Conservation (phyloP, 1,284 basidiomycete genomes). For the Rhodotorula glutinis region DNA sequence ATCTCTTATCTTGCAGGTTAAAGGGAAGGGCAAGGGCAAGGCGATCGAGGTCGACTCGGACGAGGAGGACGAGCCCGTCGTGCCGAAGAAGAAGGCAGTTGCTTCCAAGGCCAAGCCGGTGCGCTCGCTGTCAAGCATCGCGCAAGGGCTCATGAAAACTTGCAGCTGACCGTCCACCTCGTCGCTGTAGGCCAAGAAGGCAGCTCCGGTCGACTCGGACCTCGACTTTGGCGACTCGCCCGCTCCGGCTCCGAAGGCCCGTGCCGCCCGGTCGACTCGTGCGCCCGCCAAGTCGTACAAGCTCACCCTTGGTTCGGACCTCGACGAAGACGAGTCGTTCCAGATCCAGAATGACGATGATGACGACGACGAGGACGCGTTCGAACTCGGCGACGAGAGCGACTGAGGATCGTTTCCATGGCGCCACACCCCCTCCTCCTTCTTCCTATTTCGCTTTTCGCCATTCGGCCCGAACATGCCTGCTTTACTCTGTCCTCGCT, state of each 20-base stretch:
- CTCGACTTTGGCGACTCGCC: constrained; percentile 11
- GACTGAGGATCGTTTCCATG: neutral
- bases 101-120: constrained; percentile 48
- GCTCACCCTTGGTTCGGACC: constrained; percentile 6
- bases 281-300: constrained; percentile 22
- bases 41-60: constrained; percentile 45
- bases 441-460: neutral
- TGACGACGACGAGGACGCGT: constrained; percentile 22
- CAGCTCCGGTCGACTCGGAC: constrained; percentile 16
- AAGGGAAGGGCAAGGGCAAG: constrained; percentile 4
- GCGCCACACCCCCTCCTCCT: too few species aligned
- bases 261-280: constrained; percentile 15
- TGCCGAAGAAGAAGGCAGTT: constrained; percentile 46
- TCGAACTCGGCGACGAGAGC: constrained; percentile 10
- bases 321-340: constrained; percentile 17
- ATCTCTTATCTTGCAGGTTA: neutral
- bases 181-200: neutral
- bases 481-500: too few species aligned
- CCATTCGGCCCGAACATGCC: neutral
- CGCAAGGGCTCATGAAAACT: constrained; percentile 14
- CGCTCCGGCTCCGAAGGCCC: constrained; percentile 9
- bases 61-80: constrained; percentile 50
- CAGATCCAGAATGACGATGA: constrained; percentile 23
- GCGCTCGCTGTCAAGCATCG: constrained; percentile 54
- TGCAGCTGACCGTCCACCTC: neutral